phyloP scores from a whole-genome alignment of 2,329 filamentous ascomycete genomes.

The Curvularia spicifera region DNA sequence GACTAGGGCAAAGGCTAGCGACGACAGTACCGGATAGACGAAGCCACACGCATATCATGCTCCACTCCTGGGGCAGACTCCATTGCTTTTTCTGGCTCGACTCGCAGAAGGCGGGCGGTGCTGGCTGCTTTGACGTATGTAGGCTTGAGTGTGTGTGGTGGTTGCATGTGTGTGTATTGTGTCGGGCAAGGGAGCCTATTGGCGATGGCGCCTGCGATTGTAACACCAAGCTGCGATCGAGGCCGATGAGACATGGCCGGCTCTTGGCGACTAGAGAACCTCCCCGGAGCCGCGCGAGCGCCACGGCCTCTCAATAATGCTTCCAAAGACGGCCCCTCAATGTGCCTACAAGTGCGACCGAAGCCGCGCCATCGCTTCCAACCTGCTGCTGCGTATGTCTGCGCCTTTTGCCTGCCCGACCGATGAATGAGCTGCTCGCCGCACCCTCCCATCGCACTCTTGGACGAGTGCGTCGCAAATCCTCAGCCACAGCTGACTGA shows the following conservation, averaged over 20 bases:
- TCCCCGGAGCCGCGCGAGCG: conserved; percentile 29
- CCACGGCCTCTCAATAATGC: conserved; percentile 37
- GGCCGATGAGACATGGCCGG: conserved; percentile 21
- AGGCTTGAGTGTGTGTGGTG: no score
- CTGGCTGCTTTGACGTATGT: neutral
- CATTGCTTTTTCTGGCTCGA: conserved; percentile 10
- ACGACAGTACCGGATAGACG: conserved; percentile 16
- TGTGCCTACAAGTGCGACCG: conserved; percentile 22
- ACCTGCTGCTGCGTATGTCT: conserved; percentile 1
- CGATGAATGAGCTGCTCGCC: conserved; percentile 39
- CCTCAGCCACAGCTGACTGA: conserved; percentile 29
- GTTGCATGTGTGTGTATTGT: neutral
- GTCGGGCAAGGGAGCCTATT: conserved; percentile 4
- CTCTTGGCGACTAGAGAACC: conserved; percentile 24
- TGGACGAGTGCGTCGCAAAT: conserved; percentile 37
- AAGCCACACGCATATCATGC: conserved; percentile 8
- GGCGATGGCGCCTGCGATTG: conserved; percentile 4
- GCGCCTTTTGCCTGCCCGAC: conserved; percentile 16
- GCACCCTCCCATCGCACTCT: conserved; percentile 27
- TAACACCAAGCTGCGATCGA: conserved; percentile 17
- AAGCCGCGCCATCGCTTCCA: conserved; percentile 17
- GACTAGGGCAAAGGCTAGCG: conserved; percentile 8
- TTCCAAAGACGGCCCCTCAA: conserved; percentile 24
- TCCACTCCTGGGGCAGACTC: conserved; percentile 3
- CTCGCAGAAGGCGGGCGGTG: neutral